Conservation (phyloP, 2,329 filamentous ascomycete species). For the Cladosporium sp. region DNA sequence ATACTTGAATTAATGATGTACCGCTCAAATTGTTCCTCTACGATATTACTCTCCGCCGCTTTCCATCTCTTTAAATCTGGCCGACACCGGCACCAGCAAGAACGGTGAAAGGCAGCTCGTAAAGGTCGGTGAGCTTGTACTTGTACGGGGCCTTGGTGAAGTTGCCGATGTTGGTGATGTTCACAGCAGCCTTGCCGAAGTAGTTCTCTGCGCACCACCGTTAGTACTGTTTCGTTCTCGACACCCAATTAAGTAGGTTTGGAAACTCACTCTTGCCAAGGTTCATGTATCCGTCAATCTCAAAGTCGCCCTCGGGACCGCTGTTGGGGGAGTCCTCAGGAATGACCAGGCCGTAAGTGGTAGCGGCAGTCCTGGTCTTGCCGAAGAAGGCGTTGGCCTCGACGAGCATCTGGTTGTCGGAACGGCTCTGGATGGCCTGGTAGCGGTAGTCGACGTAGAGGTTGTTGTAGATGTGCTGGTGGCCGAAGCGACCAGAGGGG, state of each 20-base stretch:
- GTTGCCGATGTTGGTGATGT: slow-evolving; percentile 54
- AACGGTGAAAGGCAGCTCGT: slow-evolving; percentile 46
- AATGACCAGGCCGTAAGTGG: slow-evolving; percentile 57
- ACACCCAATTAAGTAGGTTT: too few species aligned
- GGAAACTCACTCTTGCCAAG: slow-evolving; percentile 54
- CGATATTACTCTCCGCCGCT: neutral
- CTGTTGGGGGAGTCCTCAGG: slow-evolving; percentile 57
- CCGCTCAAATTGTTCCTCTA: neutral
- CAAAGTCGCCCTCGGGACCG: slow-evolving; percentile 53
- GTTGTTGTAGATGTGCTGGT: slow-evolving; percentile 54
- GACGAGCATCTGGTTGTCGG: slow-evolving; percentile 52
- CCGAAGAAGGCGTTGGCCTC: slow-evolving; percentile 52
- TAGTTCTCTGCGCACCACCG: too few species aligned
- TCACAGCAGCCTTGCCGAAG: slow-evolving; percentile 50
- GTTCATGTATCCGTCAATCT: slow-evolving; percentile 57
- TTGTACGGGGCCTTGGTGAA: slow-evolving; percentile 53
- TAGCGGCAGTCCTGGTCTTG: slow-evolving; percentile 52
- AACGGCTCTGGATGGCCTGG: slow-evolving; percentile 52
- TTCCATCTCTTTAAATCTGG: slow-evolving; percentile 35
- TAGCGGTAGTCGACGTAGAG: slow-evolving; percentile 50
- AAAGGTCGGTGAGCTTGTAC: slow-evolving; percentile 46
- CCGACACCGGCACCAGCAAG: slow-evolving; percentile 51
- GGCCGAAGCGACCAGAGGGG: slow-evolving; percentile 52
- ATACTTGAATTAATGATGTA: too few species aligned
- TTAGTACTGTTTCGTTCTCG: too few species aligned